These are phyloP conservation scores for Globisporangium cystogenes DNA, from an alignment of 352 stramenopile genomes.

Conservation along the genomic window DNA sequence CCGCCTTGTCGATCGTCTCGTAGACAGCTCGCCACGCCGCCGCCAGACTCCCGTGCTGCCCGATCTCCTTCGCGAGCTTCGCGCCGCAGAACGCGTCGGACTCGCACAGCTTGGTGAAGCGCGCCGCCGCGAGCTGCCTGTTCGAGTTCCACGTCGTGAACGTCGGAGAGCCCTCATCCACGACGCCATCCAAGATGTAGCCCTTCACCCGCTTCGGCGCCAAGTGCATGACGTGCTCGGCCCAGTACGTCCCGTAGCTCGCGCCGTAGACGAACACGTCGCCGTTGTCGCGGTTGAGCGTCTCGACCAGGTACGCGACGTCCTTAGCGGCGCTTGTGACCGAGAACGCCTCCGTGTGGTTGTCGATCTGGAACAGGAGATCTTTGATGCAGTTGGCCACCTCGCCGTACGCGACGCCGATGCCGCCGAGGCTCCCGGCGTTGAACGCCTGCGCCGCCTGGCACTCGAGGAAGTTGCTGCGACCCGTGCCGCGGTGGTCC, in stretches of 20 bases:
- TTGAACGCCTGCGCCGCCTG: slow-evolving; percentile 27
- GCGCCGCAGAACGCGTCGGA: slow-evolving; percentile 5
- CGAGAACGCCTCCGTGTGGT: slow-evolving; percentile 30
- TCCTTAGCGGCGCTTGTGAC: slow-evolving; percentile 38
- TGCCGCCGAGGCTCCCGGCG: slow-evolving; percentile 14
- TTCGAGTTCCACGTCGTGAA: slow-evolving; percentile 9
- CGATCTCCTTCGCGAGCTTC: slow-evolving; percentile 9
- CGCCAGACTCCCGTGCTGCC: slow-evolving; percentile 3
- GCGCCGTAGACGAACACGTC: slow-evolving; percentile 26
- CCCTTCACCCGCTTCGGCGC: slow-evolving; percentile 18
- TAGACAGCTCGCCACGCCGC: slow-evolving; percentile 4
- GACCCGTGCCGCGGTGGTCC: slow-evolving; percentile 46
- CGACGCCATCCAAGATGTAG: slow-evolving; percentile 27
- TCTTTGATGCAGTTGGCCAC: slow-evolving; percentile 26
- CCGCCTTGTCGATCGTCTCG: background rate
- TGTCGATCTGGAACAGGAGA: slow-evolving; percentile 27
- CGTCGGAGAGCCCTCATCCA: slow-evolving; percentile 4
- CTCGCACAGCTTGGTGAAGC: slow-evolving; percentile 7
- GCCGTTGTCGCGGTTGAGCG: slow-evolving; percentile 6
- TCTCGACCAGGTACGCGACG: slow-evolving; percentile 17
- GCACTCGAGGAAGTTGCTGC: slow-evolving; percentile 35
- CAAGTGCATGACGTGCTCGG: slow-evolving; percentile 27
- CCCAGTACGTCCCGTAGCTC: slow-evolving; percentile 26
- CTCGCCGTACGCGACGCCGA: slow-evolving; percentile 16
- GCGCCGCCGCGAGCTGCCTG: background rate